These are phyloP conservation scores for Mortierella hygrophila DNA, from an alignment of 192 early-diverging fungal genomes.

Conservation along the genomic window DNA sequence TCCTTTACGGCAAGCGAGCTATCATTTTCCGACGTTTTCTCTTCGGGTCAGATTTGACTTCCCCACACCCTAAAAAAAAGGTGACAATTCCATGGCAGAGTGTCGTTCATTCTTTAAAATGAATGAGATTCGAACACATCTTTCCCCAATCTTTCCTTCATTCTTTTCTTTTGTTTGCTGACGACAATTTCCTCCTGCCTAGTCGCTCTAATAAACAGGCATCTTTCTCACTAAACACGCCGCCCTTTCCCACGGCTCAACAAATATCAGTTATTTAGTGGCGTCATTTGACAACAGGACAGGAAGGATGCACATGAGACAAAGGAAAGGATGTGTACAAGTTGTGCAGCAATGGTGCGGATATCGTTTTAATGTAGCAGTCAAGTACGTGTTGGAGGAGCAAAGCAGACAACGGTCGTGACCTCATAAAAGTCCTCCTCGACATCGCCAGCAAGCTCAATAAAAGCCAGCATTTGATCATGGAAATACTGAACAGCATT, in stretches of 20 bases:
- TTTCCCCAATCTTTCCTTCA: background rate
- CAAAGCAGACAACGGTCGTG: conserved; percentile 28
- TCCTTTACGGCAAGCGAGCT: no score
- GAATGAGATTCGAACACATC: background rate
- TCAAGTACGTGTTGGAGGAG: background rate
- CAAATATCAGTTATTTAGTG: background rate
- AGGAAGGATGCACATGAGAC: no score
- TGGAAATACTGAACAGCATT: conserved; percentile 27
- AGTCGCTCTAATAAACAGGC: background rate
- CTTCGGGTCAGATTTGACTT: background rate
- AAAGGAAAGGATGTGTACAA: background rate
- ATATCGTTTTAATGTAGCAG: background rate
- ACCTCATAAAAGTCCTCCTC: conserved; percentile 23
- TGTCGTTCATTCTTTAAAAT: background rate
- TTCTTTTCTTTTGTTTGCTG: background rate
- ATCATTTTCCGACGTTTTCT: background rate
- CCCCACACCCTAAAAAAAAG: background rate
- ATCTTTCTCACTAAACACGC: background rate
- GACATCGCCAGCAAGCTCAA: conserved; percentile 31
- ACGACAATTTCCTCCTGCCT: background rate
- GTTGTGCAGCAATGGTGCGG: background rate
- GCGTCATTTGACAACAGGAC: background rate
- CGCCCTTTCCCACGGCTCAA: background rate
- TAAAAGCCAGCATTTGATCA: conserved; percentile 37
- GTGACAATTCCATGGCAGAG: background rate